phyloP scores from a whole-genome alignment of 768 basidiomycete species.

The Phaeotremella skinneri region DNA sequence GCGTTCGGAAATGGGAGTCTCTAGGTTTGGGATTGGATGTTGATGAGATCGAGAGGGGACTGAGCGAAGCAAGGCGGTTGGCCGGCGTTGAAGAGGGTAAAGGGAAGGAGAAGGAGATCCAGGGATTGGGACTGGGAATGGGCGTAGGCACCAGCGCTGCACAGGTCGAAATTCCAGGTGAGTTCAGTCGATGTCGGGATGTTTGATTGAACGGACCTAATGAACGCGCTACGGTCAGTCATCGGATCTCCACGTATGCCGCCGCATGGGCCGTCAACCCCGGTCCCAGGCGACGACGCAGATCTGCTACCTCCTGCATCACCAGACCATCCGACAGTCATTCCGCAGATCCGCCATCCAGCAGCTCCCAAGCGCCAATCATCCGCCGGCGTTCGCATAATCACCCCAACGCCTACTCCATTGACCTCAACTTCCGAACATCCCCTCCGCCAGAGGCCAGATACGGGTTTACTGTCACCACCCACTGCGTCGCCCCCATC shows the following conservation, averaged over 20 bases:
- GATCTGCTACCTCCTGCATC: conserved; percentile 45
- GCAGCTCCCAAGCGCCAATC: background rate
- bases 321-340: conserved; percentile 28
- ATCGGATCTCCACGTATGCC: conserved; percentile 36
- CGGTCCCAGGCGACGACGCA: conserved; percentile 37
- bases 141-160: conserved; percentile 38
- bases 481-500: conserved; percentile 34
- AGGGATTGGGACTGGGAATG: conserved; percentile 42
- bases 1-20: conserved; percentile 80
- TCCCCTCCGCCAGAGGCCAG: conserved; percentile 24
- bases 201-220: background rate
- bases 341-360: conserved; percentile 24
- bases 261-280: conserved; percentile 32
- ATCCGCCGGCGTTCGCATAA: conserved; percentile 33
- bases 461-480: conserved; percentile 44
- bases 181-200: conserved; percentile 17
- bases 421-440: conserved; percentile 32
- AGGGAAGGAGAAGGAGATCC: conserved; percentile 23
- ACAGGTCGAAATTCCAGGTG: conserved; percentile 49
- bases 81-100: conserved; percentile 29
- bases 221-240: background rate
- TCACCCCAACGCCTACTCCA: conserved; percentile 30
- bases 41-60: conserved; percentile 41
- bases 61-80: conserved; percentile 40
- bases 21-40: conserved; percentile 66